Evolutionary conservation across 2,329 filamentous ascomycete species (phyloP), one percentile per base, ranked within the genome.

Genomic region (Beauveria varroae): DNA sequence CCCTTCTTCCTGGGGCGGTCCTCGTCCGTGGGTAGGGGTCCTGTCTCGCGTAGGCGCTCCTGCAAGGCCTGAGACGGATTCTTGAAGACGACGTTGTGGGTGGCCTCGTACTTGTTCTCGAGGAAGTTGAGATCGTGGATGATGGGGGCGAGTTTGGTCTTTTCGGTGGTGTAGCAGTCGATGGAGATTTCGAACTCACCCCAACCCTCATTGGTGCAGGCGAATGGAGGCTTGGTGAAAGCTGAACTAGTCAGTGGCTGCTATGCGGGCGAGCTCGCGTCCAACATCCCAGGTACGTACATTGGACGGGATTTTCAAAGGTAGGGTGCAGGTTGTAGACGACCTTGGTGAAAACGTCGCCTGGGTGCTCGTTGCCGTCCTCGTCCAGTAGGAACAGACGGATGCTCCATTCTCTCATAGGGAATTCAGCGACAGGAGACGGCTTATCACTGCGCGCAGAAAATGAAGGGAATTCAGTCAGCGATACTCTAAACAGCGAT

Each of bases 101-200:
- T 87, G 59, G 86, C 85, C 72, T 97, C 93, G 75, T 99, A 99
- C 64, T 84, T 83, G 64, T 87, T 81, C 66, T 87, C 82, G 67
- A 85, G 82, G 75, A 99, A 99, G 81, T 98, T 97, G 64, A 99
- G 83, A 72, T 99, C 95, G 75, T 99, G 95, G 56, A 81, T 77
- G 65, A 99, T 81, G 63, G 73, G 73, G 16, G 84, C 81, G 70
- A 91, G 85, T 70, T 96, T 93, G 62, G 88, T 88, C 80, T 97
- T 97, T 75, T 95, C 91, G 34, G 89, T 86, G 49, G 89, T 90
- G 71, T 87, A 89, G 67, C 96, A 83, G 64, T 90, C 86, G 70
- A 98, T 95, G 53, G 81, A 82, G 86, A 99, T 93, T 73, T 98
- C 95, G 73, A 99, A 99, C 78, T 98, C 95, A 70, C 95, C 95